These are phyloP conservation scores for Allantophomopsis cytisporea DNA, from an alignment of 2,329 filamentous ascomycete species.

Conservation along the genomic window DNA sequence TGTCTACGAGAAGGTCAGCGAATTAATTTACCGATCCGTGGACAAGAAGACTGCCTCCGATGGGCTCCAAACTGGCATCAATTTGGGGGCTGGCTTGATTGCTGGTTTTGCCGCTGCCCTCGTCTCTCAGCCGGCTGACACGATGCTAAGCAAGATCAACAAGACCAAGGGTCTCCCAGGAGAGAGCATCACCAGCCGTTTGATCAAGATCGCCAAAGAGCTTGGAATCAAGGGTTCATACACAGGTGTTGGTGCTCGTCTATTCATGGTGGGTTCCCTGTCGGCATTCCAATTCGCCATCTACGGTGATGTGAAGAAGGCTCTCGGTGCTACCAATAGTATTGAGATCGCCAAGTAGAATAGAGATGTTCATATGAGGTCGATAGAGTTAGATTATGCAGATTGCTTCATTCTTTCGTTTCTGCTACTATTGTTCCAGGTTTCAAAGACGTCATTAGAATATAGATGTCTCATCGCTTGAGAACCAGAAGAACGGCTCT, in stretches of 20 bases:
- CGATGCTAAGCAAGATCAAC: slow-evolving; percentile 94
- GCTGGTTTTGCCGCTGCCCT: slow-evolving; percentile 78
- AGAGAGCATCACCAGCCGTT: slow-evolving; percentile 67
- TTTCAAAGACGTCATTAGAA: no score
- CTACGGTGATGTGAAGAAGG: slow-evolving; percentile 64
- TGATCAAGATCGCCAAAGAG: slow-evolving; percentile 82
- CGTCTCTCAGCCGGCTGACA: slow-evolving; percentile 82
- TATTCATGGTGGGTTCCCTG: slow-evolving; percentile 43
- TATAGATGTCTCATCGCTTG: no score
- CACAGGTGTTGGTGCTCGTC: slow-evolving; percentile 68
- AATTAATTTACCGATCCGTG: slow-evolving; percentile 52
- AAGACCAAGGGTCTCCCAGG: slow-evolving; percentile 81
- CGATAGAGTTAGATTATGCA: no score
- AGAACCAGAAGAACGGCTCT: no score
- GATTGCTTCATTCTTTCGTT: no score
- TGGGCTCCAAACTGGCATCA: slow-evolving; percentile 63
- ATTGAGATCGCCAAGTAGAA: slow-evolving; percentile 49
- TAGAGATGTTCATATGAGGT: no score
- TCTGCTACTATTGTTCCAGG: no score
- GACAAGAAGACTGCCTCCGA: slow-evolving; percentile 60
- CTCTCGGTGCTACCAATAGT: slow-evolving; percentile 58
- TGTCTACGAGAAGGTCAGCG: slow-evolving; percentile 79
- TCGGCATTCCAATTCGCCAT: slow-evolving; percentile 60
- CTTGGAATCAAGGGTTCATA: slow-evolving; percentile 69
- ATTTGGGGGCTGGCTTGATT: slow-evolving; percentile 65